Conservation (phyloP, 2,329 filamentous ascomycete species). For the Talaromyces verruculosus region DNA sequence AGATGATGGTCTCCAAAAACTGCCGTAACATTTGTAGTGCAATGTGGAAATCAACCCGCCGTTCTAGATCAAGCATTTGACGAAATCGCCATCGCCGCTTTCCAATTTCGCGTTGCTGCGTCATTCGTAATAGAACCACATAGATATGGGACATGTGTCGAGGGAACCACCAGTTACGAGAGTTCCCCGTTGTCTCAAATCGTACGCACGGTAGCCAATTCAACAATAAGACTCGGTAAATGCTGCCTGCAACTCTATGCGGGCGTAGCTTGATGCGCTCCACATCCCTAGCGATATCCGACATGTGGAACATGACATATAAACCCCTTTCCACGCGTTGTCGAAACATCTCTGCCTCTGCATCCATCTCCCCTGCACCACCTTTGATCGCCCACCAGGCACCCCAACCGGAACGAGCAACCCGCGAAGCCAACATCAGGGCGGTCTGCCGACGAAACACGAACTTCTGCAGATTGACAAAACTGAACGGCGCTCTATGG, state of each 20-base stretch:
- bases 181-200: constrained; percentile 24
- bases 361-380: constrained; percentile 30
- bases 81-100: constrained; percentile 28
- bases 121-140: constrained; percentile 27
- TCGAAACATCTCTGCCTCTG: constrained; percentile 30
- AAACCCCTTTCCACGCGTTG: constrained; percentile 31
- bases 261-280: constrained; percentile 22
- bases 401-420: constrained; percentile 33
- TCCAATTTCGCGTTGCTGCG: constrained; percentile 30
- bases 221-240: constrained; percentile 20
- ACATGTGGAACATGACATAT: constrained; percentile 33
- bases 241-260: constrained; percentile 20
- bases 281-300: constrained; percentile 28
- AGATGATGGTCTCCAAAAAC: constrained; percentile 33
- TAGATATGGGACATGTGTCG: constrained; percentile 29
- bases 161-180: constrained; percentile 28
- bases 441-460: constrained; percentile 28
- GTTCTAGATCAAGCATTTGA: constrained; percentile 28
- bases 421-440: constrained; percentile 25
- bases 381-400: constrained; percentile 28
- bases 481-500: constrained; percentile 26
- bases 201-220: constrained; percentile 22
- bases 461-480: constrained; percentile 28
- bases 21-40: constrained; percentile 33
- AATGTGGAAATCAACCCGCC: constrained; percentile 31